phyloP scores from a whole-genome alignment of 371 early-diverging fungal genomes.

The Mortierella sp. region DNA sequence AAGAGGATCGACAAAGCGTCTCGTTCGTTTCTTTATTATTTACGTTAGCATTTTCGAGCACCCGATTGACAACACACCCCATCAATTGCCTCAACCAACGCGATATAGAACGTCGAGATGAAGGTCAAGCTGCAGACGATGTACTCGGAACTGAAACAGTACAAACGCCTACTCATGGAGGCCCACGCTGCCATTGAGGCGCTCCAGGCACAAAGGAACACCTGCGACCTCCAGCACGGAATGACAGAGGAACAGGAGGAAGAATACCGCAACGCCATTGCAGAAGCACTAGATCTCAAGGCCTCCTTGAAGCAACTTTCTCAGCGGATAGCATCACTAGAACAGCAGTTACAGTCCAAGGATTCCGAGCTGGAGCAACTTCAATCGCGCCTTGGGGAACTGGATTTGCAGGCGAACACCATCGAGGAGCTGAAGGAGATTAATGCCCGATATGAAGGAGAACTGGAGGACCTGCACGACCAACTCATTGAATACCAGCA shows the following conservation, averaged over 20 bases:
- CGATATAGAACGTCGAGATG: conserved; percentile 65
- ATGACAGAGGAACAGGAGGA: conserved; percentile 66
- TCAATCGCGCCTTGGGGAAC: conserved; percentile 18
- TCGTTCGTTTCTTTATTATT: background rate
- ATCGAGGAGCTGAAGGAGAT: conserved; percentile 26
- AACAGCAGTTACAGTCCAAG: conserved; percentile 15
- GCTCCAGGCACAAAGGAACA: conserved; percentile 59
- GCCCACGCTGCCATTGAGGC: conserved; percentile 63
- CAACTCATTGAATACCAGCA: conserved; percentile 29
- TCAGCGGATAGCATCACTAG: conserved; percentile 24
- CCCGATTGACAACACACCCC: too few relatives aligned
- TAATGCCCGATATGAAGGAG: conserved; percentile 29
- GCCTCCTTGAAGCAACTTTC: conserved; percentile 22
- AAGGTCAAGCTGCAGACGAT: conserved; percentile 66
- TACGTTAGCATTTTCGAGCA: too few relatives aligned
- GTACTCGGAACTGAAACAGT: conserved; percentile 63
- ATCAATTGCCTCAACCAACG: too few relatives aligned
- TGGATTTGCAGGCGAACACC: conserved; percentile 25
- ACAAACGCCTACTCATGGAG: conserved; percentile 64
- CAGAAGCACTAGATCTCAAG: conserved; percentile 47
- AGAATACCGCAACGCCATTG: conserved; percentile 59
- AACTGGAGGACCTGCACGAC: conserved; percentile 32
- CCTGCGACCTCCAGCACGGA: conserved; percentile 67
- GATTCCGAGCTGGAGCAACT: conserved; percentile 28
- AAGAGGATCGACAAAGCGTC: conserved; percentile 7